Evolutionary conservation across 192 early-diverging fungal genomes (phyloP).

Genomic region (Coemansia asiatica): DNA sequence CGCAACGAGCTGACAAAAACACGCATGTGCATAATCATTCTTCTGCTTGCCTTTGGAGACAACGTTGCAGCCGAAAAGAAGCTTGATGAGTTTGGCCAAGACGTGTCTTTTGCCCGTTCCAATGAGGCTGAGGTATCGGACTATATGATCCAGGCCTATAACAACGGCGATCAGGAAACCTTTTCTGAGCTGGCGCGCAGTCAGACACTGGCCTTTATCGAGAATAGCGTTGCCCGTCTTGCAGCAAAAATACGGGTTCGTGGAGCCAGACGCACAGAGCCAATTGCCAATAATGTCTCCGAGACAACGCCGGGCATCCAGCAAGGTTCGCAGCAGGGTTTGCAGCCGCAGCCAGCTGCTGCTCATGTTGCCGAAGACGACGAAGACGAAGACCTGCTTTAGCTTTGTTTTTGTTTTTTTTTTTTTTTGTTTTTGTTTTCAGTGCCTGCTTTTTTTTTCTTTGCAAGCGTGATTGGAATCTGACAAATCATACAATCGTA

Average conservation of each 20-base stretch:
- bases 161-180: conserved; percentile 40
- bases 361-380: no score
- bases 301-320: no score
- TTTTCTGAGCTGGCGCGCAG: conserved; percentile 18
- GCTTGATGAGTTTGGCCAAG: conserved; percentile 39
- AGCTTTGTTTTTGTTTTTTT: not conserved
- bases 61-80: conserved; percentile 42
- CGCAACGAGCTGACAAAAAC: conserved; percentile 36
- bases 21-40: conserved; percentile 29
- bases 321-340: not conserved
- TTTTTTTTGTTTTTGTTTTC: not conserved
- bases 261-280: conserved; percentile 21
- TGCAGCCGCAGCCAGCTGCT: conserved; percentile 1
- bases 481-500: not conserved
- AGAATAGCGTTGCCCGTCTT: conserved; percentile 35
- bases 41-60: conserved; percentile 48
- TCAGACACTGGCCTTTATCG: conserved; percentile 30
- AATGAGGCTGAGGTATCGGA: conserved; percentile 37
- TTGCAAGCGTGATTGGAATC: conserved; percentile 1
- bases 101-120: conserved; percentile 28
- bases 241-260: conserved; percentile 32
- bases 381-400: conserved; percentile 42
- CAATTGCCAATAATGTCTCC: not conserved
- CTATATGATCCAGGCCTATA: conserved; percentile 41
- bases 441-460: no score